Evolutionary conservation across 805 yeast genomes (phyloP), one percentile per base, ranked within the genome.

Genomic region (Jamesozyma jinghongensis): DNA sequence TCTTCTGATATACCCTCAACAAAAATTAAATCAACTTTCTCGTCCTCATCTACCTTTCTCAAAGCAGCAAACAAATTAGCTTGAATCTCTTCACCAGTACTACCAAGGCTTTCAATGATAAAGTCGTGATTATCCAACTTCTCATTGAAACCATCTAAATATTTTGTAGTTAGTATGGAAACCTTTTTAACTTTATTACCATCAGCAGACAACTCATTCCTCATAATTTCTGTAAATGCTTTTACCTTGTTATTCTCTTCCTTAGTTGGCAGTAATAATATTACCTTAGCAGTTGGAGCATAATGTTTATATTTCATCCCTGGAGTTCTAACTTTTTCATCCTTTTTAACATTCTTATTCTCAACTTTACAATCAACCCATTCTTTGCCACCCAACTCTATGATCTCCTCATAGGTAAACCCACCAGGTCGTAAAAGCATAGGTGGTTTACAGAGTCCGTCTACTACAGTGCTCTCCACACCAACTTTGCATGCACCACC

Each of bases 251-350:
- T 44, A 5, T 39, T 28, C 1, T 30, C 26, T 41, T 73, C 67
- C 0, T 67, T 68, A 36, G 75, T 67, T 19, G 75, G 70, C 19
- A 68, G 61, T 46, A 86, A 76, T 4, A 88, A 61, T 0, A 82
- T 66, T 3, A 92, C 97, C 43, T 73, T 77, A 0, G 97, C 95
- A 2, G 73, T 72, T 3, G 98, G 98, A 0, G 96, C 84, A 59
- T 92, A 92, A 60, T 92, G 98, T 50, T 84, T 79, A 59, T 92
- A 92, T 57, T 92, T 92, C 98, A 92, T 92, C 0, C 98, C 98
- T 0, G 98, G 98, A 0, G 98, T 92, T 51, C 83, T 73, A 0
- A 83, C 94, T 1, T 79, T 71, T 47, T 85, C 97, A 16, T 79
- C 83, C 1, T 62, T 61, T 5, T 57, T 67, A 3, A 57, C 56